Conservation (phyloP, 164 flowering plant species). For the Magnolia kwangsiensis region DNA sequence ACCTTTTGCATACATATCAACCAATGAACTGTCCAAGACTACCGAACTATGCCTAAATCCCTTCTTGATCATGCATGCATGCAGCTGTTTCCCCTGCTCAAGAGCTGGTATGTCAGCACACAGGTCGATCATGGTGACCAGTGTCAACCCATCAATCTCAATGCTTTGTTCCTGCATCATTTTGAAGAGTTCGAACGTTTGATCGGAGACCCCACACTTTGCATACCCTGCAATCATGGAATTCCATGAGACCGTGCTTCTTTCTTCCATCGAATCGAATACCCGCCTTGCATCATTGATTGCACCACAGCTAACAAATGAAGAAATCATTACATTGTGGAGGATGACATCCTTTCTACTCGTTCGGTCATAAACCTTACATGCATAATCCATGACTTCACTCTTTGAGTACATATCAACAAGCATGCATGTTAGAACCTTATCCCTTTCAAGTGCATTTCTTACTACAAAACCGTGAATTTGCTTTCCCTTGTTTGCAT, state of each 20-base stretch:
- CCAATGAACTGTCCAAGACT: conserved; percentile 19
- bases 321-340: conserved; percentile 20
- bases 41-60: conserved; percentile 13
- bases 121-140: conserved; percentile 10
- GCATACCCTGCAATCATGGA: conserved; percentile 19
- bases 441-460: conserved; percentile 12
- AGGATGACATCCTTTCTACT: conserved; percentile 17
- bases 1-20: conserved; percentile 26
- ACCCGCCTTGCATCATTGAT: conserved; percentile 14
- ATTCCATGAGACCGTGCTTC: conserved; percentile 23
- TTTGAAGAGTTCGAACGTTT: conserved; percentile 11
- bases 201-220: conserved; percentile 1
- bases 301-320: conserved; percentile 8
- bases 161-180: conserved; percentile 14
- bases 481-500: conserved; percentile 15
- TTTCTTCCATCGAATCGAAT: conserved; percentile 17
- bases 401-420: conserved; percentile 21
- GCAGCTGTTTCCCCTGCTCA: conserved; percentile 19
- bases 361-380: conserved; percentile 5
- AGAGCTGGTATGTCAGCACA: conserved; percentile 20
- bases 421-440: conserved; percentile 10
- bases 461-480: conserved; percentile 20
- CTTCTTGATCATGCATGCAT: conserved; percentile 14
- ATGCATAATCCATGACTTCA: conserved; percentile 18
- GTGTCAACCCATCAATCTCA: conserved; percentile 13